Evolutionary conservation across 2,329 filamentous ascomycete genomes (phyloP).

Genomic region (Onygenales sp.): DNA sequence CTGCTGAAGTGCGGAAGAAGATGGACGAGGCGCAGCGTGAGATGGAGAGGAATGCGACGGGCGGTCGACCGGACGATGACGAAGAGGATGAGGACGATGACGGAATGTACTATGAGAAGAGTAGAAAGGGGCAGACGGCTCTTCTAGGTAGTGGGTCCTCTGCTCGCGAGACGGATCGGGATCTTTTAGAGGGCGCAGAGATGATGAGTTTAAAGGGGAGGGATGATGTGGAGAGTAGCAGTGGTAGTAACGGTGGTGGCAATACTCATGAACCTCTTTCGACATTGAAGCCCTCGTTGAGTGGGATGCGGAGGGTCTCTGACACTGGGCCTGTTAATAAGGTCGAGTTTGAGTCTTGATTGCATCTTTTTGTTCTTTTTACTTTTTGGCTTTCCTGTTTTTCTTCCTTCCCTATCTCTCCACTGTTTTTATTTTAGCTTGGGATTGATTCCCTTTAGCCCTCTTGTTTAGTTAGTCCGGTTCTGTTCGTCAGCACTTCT

Average conservation of each 20-base stretch:
- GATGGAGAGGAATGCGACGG: conserved; percentile 69
- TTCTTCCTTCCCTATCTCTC: too few species aligned
- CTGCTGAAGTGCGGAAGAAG: conserved; percentile 77
- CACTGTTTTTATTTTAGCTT: too few species aligned
- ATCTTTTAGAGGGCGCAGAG: conserved; percentile 65
- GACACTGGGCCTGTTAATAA: too few species aligned
- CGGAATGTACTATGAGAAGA: conserved; percentile 32
- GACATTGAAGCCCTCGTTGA: too few species aligned
- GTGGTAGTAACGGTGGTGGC: not conserved
- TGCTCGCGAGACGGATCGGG: conserved; percentile 54
- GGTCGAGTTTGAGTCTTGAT: too few species aligned
- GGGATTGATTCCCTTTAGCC: too few species aligned
- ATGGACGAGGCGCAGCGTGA: conserved; percentile 96
- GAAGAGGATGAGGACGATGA: conserved; percentile 46
- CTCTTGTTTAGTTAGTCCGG: too few species aligned
- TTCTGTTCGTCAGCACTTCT: too few species aligned
- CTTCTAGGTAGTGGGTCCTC: conserved; percentile 17
- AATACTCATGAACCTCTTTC: not conserved
- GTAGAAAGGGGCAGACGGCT: conserved; percentile 2
- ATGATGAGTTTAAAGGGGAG: conserved; percentile 43
- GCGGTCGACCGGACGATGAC: conserved; percentile 57
- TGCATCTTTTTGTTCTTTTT: too few species aligned
- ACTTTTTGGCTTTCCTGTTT: too few species aligned
- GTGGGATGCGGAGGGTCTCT: too few species aligned
- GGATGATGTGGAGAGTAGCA: conserved; percentile 17